Base-by-base conservation (phyloP, 1,139 yeast species). In the Blastobotrys aristatus region DNA sequence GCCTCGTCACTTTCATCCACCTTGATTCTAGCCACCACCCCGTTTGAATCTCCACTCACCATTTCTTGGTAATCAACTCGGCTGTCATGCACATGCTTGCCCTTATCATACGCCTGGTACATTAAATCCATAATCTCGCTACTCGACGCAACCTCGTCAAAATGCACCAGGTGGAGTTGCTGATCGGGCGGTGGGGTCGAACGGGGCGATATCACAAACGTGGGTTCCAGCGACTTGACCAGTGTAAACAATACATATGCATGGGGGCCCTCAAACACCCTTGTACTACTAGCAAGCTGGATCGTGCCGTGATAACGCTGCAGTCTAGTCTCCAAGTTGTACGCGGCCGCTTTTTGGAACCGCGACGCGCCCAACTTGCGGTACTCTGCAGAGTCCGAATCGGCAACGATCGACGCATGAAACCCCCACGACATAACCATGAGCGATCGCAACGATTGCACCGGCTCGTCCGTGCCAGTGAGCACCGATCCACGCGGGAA, bases 391-490 rank as follows among this genome's bases (percentile, higher is more conserved):
- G 82, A 73, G 56, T 87, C 94, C 49, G 85, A 80, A 60, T 77
- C 87, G 21, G 92, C 92, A 1, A 89, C 92, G 47, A 89, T 65
- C 2, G 90, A 76, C 1, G 96, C 90, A 65, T 89, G 97, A 54
- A 87, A 77, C 0, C 82, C 95, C 88, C 95, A 82, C 0, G 96
- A 85, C 0, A 80, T 71, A 2, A 88, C 95, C 2, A 85, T 87
- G 27, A 82, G 58, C 52, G 86, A 83, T 34, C 75, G 62, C 1
- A 72, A 61, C 0, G 58, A 50, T 2, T 54, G 49, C 3, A 53
- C 42, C 3, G 52, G 54, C 8, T 32, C 45, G 7, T 46, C 30
- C 11, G 45, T 31, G 4, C 51, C 46, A 16, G 29, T 39, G 20
- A 47, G 42, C 3, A 40, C 38, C 18, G 44, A 33, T 21, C 31